Base-by-base conservation (phyloP, 73 alveolate genomes). In the Paramecium caudatum region DNA sequence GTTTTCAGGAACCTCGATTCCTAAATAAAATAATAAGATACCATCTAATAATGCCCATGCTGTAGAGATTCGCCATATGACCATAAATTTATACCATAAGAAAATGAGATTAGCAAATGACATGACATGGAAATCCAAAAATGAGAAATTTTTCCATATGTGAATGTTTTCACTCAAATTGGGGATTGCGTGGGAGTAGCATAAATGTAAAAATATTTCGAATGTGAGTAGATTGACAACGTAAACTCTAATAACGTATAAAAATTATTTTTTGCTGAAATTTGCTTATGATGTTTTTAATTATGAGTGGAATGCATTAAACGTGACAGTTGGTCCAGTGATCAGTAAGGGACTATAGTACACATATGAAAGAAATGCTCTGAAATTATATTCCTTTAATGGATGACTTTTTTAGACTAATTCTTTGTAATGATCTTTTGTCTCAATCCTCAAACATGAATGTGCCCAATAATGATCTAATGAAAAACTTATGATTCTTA, bases 21-120 rank as follows among this genome's bases (percentile, higher is more conserved):
- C 49, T 13, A 33, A 13, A 33, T 33, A 33, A 7, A 65, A 12
- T 2, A 15, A 16, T 5, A 0, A 2, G 30, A 96, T 90, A 23
- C 98, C 98, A 81, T 96, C 98, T 9, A 91, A 50, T 81, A 96
- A 82, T 30, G 97, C 96, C 98, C 98, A 96, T 23, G 95, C 82
- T 83, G 98, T 93, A 6, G 96, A 93, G 13, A 91, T 47, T 55
- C 95, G 90, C 99, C 99, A 96, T 3, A 96, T 96, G 17, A 94
- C 47, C 19, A 93, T 41, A 74, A 94, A 96, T 84, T 96, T 95
- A 48, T 95, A 70, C 97, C 94, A 96, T 16, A 93, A 47, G 27
- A 86, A 86, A 1, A 86, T 78, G 5, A 86, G 68, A 86, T 78
- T 86, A 17, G 55, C 33, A 61, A 61, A 63, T 2, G 62, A 46